Evolutionary conservation across 208 protist species (phyloP).

Genomic region (Porcisia deanei): DNA sequence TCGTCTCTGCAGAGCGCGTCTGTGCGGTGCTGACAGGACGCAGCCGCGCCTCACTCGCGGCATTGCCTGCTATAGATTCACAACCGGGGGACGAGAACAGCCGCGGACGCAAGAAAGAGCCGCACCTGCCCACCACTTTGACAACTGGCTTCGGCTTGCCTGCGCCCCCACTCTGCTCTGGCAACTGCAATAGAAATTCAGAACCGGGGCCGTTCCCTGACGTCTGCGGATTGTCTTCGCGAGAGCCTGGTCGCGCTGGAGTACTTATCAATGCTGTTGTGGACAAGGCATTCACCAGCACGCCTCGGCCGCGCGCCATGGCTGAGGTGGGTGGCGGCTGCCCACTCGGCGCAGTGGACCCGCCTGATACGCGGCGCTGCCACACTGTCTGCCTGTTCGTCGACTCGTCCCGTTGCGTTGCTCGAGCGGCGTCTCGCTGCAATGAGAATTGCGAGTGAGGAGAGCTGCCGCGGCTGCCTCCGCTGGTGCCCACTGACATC

Average conservation of each 20-base stretch:
- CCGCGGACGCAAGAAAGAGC: neutral
- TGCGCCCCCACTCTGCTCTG: neutral
- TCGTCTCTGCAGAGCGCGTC: neutral
- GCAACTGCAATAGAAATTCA: neutral
- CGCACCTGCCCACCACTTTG: neutral
- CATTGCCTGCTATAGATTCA: neutral
- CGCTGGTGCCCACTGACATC: neutral
- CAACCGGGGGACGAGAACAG: constrained; percentile 6
- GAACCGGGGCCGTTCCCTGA: neutral
- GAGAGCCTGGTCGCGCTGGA: neutral
- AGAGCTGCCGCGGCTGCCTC: neutral
- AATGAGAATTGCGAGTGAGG: neutral
- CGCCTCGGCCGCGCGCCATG: neutral
- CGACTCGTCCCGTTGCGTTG: neutral
- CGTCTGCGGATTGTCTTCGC: neutral
- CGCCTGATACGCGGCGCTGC: constrained; percentile 10
- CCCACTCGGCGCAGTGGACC: neutral
- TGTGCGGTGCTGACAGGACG: neutral
- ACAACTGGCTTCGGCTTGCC: neutral
- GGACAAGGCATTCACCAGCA: neutral
- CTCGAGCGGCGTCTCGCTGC: neutral
- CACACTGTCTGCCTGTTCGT: neutral
- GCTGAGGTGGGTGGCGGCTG: neutral
- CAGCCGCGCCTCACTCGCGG: constrained; percentile 13
- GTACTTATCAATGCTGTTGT: neutral